Percentiles rank a stretch among this genome's conserved stretches.
Evolutionary conservation across 306 rosid species (phyloP).

Genomic region (Canavalia gladiata): DNA sequence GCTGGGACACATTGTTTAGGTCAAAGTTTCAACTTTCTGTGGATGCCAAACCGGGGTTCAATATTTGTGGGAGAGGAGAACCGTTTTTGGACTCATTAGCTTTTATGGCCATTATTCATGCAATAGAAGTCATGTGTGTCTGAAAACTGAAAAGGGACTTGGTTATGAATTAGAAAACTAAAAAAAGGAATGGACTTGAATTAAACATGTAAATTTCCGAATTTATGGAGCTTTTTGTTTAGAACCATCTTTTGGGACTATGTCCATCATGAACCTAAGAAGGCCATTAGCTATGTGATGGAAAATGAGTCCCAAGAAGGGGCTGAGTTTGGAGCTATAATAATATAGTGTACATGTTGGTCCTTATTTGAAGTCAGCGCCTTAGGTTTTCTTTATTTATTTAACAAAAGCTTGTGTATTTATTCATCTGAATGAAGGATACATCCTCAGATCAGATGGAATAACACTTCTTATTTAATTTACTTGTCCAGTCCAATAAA

Average conservation of each 20-base stretch:
- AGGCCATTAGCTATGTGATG: slow-evolving; percentile 9
- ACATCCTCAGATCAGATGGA: no score
- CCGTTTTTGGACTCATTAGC: slow-evolving; percentile 7
- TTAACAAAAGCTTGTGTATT: neutral
- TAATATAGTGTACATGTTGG: neutral
- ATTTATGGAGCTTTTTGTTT: neutral
- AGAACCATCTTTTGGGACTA: neutral
- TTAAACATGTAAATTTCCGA: neutral
- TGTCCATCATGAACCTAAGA: neutral
- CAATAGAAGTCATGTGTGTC: neutral
- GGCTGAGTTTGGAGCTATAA: neutral
- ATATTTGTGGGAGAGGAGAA: neutral
- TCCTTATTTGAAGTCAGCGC: slow-evolving; percentile 8
- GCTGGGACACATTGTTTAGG: neutral
- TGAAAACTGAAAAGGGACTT: slow-evolving; percentile 20
- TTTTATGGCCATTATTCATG: neutral
- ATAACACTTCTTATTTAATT: no score
- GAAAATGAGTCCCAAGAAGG: slow-evolving; percentile 16
- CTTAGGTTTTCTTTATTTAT: slow-evolving; percentile 5
- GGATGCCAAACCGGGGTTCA: neutral
- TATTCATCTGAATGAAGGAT: no score
- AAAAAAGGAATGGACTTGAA: neutral
- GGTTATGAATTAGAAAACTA: slow-evolving; percentile 1
- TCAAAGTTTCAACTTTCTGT: neutral
- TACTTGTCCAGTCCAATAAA: no score